phyloP scores from a whole-genome alignment of 805 yeast species.

The Ogataea salicorniae region DNA sequence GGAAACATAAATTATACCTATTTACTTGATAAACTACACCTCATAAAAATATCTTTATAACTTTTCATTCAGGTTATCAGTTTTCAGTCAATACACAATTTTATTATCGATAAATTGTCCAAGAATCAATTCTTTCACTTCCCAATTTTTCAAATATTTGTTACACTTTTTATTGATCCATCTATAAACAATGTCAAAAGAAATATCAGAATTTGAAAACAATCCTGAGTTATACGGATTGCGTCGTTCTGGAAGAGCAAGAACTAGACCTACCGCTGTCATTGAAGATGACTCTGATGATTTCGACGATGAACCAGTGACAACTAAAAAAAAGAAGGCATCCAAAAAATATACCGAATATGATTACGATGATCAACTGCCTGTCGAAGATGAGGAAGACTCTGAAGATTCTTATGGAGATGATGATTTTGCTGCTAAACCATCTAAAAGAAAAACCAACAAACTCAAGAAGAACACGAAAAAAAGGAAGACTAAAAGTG shows the following conservation, averaged over 20 bases:
- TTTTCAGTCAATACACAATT: too few species aligned
- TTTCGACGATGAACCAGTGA: slow-evolving; percentile 1
- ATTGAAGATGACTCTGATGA: slow-evolving; percentile 29
- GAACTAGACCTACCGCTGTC: slow-evolving; percentile 32
- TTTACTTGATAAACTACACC: too few species aligned
- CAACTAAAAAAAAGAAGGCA: slow-evolving; percentile 13
- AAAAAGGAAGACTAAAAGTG: slow-evolving; percentile 3
- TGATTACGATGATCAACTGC: slow-evolving; percentile 18
- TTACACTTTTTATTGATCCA: too few species aligned
- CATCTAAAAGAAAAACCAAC: slow-evolving; percentile 18
- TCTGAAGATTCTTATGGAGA: slow-evolving; percentile 26
- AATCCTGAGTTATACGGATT: slow-evolving; percentile 84
- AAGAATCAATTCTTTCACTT: too few species aligned
- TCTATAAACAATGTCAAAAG: slow-evolving; percentile 13
- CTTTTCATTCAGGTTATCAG: too few species aligned
- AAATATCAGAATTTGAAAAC: slow-evolving; percentile 43
- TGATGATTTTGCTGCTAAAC: slow-evolving; percentile 25
- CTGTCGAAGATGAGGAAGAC: slow-evolving; percentile 19
- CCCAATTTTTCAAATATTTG: too few species aligned
- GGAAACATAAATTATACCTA: too few species aligned
- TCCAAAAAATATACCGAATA: slow-evolving; percentile 20
- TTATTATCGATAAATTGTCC: too few species aligned
- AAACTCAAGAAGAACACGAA: slow-evolving; percentile 10
- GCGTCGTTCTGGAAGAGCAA: slow-evolving; percentile 67
- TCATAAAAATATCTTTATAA: too few species aligned